These are phyloP conservation scores for Copromyces sp. DNA, from an alignment of 495 filamentous ascomycete species.

Conservation along the genomic window DNA sequence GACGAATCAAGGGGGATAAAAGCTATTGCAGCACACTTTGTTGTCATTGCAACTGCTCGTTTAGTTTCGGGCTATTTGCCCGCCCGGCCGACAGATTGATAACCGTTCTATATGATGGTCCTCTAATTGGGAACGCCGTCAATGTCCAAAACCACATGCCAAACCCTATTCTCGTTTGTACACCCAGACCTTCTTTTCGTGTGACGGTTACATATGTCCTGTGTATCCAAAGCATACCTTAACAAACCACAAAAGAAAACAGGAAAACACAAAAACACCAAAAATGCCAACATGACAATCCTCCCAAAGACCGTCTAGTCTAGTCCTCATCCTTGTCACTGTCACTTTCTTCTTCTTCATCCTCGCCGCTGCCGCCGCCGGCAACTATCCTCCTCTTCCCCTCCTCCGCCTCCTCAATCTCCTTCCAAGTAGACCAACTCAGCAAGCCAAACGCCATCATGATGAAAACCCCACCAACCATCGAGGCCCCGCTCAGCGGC, in stretches of 20 bases:
- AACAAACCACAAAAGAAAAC: not conserved
- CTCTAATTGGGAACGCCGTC: not conserved
- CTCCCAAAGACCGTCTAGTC: not conserved
- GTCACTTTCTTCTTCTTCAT: not conserved
- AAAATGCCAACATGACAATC: not conserved
- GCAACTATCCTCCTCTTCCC: conserved; percentile 40
- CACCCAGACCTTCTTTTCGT: not conserved
- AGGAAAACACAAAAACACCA: not conserved
- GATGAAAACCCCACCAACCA: conserved; percentile 78
- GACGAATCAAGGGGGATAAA: too few relatives aligned
- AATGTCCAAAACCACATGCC: not conserved
- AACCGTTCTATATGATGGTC: not conserved
- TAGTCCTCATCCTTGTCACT: not conserved
- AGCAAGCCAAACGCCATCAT: conserved; percentile 75
- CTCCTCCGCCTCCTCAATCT: conserved; percentile 75
- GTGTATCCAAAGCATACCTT: not conserved
- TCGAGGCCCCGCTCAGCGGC: conserved; percentile 59
- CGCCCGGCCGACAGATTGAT: not conserved
- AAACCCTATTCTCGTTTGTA: not conserved
- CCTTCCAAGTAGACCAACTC: conserved; percentile 82
- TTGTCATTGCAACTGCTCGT: not conserved
- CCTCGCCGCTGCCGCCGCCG: not conserved
- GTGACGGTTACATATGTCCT: not conserved
- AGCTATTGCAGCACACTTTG: too few relatives aligned
- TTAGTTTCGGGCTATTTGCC: not conserved